Evolutionary conservation across 2,329 filamentous ascomycete genomes (phyloP).

Genomic region (Aspergillus bombycis): DNA sequence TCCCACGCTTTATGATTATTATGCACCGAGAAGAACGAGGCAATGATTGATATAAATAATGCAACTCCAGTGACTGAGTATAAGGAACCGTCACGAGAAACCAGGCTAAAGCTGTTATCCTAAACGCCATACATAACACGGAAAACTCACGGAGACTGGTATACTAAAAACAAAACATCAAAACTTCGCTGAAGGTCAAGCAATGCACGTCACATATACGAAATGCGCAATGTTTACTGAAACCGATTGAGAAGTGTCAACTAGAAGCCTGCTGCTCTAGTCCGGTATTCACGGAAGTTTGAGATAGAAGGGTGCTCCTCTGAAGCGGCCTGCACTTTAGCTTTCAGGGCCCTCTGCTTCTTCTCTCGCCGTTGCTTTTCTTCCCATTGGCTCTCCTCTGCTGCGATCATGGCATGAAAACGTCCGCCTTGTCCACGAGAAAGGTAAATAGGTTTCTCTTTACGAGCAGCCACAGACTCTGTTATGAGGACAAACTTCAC

Average conservation of each 20-base stretch:
- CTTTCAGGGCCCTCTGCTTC: slow-evolving; percentile 32
- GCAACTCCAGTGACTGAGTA: neutral
- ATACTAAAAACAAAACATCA: neutral
- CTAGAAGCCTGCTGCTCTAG: slow-evolving; percentile 36
- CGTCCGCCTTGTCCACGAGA: slow-evolving; percentile 54
- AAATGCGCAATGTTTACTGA: neutral
- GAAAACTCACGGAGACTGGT: neutral
- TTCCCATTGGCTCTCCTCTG: slow-evolving; percentile 56
- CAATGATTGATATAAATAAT: slow-evolving; percentile 1
- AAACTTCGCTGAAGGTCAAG: neutral
- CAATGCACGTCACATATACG: neutral
- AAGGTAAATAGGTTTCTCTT: slow-evolving; percentile 58
- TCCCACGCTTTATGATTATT: neutral
- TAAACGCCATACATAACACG: neutral
- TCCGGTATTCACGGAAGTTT: slow-evolving; percentile 51
- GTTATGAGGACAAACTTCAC: slow-evolving; percentile 76
- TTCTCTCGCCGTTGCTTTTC: slow-evolving; percentile 41
- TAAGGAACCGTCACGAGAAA: neutral
- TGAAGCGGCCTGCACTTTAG: slow-evolving; percentile 11
- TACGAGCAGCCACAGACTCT: slow-evolving; percentile 67
- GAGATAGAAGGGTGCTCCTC: slow-evolving; percentile 24
- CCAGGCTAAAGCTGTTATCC: neutral
- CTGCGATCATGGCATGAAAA: slow-evolving; percentile 54
- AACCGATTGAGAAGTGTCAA: neutral
- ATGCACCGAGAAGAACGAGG: neutral